Percentiles rank a stretch among this genome's conserved stretches.
Conservation (phyloP, 768 basidiomycete species). For the Boletus rex-veris region DNA sequence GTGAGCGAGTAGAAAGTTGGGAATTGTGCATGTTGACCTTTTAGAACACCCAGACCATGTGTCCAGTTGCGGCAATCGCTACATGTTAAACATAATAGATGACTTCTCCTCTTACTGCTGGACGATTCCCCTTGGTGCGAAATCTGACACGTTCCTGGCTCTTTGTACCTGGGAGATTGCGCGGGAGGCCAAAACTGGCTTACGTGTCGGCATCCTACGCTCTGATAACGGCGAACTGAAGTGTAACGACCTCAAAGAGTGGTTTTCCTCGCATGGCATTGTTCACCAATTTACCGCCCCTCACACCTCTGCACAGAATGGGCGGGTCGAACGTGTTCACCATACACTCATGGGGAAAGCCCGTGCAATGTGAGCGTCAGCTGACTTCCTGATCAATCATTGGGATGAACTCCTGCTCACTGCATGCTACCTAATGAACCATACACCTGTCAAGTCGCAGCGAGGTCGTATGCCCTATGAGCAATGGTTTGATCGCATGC, state of each 20-base stretch:
- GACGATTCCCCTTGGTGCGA: not conserved
- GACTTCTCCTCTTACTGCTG: not conserved
- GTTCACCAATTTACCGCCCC: not conserved
- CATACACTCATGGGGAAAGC: not conserved
- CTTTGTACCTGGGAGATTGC: not conserved
- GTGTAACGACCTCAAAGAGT: not conserved
- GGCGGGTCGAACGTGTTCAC: not conserved
- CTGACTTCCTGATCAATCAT: not conserved
- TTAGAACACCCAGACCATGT: not conserved
- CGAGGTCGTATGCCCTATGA: not conserved
- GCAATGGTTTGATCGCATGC: not conserved
- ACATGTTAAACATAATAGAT: not conserved
- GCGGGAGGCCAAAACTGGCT: not conserved
- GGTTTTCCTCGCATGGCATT: not conserved
- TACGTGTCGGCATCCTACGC: not conserved
- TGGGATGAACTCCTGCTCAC: not conserved
- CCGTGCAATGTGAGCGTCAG: not conserved
- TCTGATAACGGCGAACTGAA: not conserved
- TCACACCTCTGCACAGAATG: not conserved
- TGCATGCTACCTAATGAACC: not conserved
- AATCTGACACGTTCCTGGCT: not conserved
- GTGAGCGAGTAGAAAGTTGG: not conserved
- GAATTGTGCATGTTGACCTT: not conserved
- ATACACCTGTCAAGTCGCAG: not conserved
- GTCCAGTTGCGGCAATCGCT: not conserved